These are phyloP conservation scores for Lactifluus rugatus DNA, from an alignment of 768 basidiomycete species.

Conservation along the genomic window DNA sequence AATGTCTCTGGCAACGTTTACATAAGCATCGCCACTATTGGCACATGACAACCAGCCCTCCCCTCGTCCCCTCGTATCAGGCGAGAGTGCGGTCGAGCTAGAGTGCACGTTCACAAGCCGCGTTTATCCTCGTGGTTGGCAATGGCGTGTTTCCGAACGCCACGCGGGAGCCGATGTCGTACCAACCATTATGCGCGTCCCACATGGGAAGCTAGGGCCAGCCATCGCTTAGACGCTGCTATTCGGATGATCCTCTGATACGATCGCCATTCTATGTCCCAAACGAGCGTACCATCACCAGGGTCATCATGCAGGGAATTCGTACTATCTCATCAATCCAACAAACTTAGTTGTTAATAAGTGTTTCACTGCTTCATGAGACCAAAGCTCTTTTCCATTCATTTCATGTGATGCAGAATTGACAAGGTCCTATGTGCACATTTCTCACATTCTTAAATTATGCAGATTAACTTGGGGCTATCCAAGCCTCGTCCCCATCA, in stretches of 20 bases:
- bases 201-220: not conserved
- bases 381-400: not conserved
- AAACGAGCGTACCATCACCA: not conserved
- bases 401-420: not conserved
- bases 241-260: not conserved
- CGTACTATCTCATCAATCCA: not conserved
- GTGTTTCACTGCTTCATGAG: not conserved
- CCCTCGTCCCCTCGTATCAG: not conserved
- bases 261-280: not conserved
- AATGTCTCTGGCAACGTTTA: not conserved
- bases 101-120: not conserved
- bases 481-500: not conserved
- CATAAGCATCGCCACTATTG: conserved; percentile 7
- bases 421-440: not conserved
- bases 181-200: not conserved
- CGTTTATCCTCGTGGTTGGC: not conserved
- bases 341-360: not conserved
- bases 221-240: not conserved
- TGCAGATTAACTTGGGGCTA: not conserved
- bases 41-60: conserved; percentile 4
- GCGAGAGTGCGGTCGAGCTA: not conserved
- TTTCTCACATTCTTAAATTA: not conserved
- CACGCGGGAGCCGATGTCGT: not conserved
- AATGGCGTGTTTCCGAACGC: not conserved
- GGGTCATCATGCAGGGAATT: not conserved